Percentiles rank a stretch among this genome's conserved stretches.
Evolutionary conservation across 83 land plant genomes (phyloP).

Genomic region (Diphasiastrum complanatum): DNA sequence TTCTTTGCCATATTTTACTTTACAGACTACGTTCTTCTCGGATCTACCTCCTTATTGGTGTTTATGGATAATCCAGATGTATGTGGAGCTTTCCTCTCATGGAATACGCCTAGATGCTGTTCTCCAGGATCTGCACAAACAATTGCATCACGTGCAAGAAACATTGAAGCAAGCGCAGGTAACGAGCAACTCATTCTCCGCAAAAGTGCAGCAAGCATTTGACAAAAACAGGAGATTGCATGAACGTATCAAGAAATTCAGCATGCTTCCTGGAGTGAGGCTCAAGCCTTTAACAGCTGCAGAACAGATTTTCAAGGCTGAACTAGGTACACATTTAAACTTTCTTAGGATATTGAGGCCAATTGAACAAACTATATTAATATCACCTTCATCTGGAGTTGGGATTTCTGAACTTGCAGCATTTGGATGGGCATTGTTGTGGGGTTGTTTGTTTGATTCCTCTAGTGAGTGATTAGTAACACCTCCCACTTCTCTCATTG

Average conservation of each 20-base stretch:
- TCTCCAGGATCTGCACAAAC: slow-evolving; percentile 53
- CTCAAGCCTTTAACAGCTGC: slow-evolving; percentile 73
- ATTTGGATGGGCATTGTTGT: too few relatives aligned
- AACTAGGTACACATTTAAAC: too few relatives aligned
- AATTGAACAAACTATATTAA: too few relatives aligned
- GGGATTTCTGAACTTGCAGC: too few relatives aligned
- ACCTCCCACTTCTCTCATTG: too few relatives aligned
- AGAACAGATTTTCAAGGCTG: slow-evolving; percentile 65
- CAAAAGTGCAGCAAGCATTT: slow-evolving; percentile 40
- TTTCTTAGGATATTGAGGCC: too few relatives aligned
- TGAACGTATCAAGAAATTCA: slow-evolving; percentile 53
- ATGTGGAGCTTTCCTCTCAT: slow-evolving; percentile 75
- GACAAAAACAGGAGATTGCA: slow-evolving; percentile 41
- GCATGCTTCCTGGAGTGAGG: slow-evolving; percentile 50
- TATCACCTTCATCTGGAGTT: too few relatives aligned
- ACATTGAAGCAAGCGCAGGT: slow-evolving; percentile 42
- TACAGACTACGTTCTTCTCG: neutral
- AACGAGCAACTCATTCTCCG: slow-evolving; percentile 33
- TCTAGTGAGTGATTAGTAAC: too few relatives aligned
- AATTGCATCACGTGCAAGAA: slow-evolving; percentile 40
- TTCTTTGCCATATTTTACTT: neutral
- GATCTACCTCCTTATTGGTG: neutral
- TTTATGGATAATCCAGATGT: slow-evolving; percentile 38
- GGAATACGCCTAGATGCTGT: slow-evolving; percentile 47
- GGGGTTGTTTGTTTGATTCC: too few relatives aligned